A percentile compares a stretch with the other conserved stretches of the same genome.
phyloP scores from a whole-genome alignment of 495 filamentous ascomycete genomes.

The Cercophora samala region DNA sequence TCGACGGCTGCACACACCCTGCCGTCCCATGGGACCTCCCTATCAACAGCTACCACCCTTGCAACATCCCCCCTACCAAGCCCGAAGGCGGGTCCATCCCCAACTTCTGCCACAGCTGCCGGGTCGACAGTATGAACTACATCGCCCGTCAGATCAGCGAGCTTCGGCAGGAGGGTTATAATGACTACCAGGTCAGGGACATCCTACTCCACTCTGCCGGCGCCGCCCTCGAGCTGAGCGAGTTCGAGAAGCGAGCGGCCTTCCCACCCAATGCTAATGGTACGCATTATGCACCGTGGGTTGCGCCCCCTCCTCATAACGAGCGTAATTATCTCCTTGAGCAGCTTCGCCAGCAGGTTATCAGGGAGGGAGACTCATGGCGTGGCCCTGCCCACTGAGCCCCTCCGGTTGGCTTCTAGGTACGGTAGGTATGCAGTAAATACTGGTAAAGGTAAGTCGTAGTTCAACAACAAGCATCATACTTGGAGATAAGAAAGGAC shows the following conservation, averaged over 20 bases:
- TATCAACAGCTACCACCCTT: background rate
- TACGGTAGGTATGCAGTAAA: background rate
- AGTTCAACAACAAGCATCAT: background rate
- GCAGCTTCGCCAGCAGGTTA: background rate
- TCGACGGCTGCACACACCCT: background rate
- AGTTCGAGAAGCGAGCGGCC: background rate
- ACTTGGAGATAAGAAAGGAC: background rate
- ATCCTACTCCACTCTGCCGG: background rate
- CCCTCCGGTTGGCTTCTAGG: too few relatives aligned
- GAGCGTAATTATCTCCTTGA: background rate
- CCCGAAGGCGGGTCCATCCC: background rate
- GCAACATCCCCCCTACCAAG: background rate
- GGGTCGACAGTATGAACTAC: background rate
- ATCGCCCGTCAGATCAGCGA: background rate
- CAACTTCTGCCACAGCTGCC: background rate
- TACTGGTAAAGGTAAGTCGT: background rate
- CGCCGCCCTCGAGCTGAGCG: background rate
- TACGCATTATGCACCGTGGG: background rate
- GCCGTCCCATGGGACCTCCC: background rate
- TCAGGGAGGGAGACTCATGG: background rate
- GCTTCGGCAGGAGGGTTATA: background rate
- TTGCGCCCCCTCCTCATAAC: background rate
- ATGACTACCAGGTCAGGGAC: background rate
- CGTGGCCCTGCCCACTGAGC: background rate
- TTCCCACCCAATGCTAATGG: background rate